Base-by-base conservation (phyloP, 2,329 filamentous ascomycete species). In the Xylaria sp. region DNA sequence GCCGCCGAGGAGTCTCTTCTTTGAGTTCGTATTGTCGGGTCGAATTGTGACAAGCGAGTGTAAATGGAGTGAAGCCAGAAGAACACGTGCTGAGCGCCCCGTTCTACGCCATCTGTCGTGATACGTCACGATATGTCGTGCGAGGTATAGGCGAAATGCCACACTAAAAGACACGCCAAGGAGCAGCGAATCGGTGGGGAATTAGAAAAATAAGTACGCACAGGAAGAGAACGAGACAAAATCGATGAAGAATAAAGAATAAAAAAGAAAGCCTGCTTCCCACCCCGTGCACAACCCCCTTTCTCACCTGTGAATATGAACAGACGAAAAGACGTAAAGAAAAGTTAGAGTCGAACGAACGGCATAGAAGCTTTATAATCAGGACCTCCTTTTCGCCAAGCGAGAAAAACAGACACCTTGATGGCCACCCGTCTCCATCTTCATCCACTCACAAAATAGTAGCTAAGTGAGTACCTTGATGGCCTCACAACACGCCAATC, bases 51-150 rank as follows among this genome's bases (percentile, higher is more conserved):
- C 6, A 31, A 46, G 39, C 7, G 31, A 55, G 18, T 4, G 18
- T 57, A 39, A 18, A 58, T 51, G 54, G 44, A 34, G 18, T 12
- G n/a, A 44, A 34, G 48, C 13, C 13, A 15, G 52, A 52, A 18
- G 34, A 41, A 55, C 8, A 54, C 20, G 18, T 56, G 28, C 15
- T 51, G 54, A 10, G 54, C 44, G 51, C 44, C 52, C 48, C 18
- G 34, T 51, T 48, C 25, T n/a, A 34, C 25, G 50, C 41, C 34
- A 58, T 69, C 57, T 69, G 66, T 62, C 66, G 62, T 66, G 51
- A 66, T 69, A 62, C 66, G 23, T 28, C 50, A 68, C n/a, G 31
- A 55, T 51, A 65, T 68, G 66, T 66, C 66, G 66, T 69, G 66
- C 66, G 66, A 68, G 56, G 23, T 41, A 52, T 56, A 62, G 46